phyloP scores from a whole-genome alignment of 345 rosid species.

The Pugionium cornutum region DNA sequence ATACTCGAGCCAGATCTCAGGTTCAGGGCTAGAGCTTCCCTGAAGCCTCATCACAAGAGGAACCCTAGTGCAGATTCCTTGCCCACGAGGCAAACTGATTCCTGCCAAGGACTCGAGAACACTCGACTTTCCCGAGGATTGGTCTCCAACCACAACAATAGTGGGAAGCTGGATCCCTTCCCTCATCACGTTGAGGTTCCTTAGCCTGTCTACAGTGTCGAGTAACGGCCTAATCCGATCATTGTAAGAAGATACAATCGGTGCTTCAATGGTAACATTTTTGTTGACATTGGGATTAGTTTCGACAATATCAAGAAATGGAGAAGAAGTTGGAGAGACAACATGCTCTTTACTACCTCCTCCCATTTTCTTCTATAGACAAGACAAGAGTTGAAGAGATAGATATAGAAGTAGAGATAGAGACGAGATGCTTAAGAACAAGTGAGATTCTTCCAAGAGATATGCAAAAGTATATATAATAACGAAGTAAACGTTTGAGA shows the following conservation, averaged over 20 bases:
- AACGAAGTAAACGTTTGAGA: no score
- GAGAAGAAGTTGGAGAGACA: no score
- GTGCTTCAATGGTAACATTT: background rate
- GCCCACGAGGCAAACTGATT: conserved; percentile 4
- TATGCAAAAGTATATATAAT: no score
- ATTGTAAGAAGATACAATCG: background rate
- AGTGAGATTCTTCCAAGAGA: no score
- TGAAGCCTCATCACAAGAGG: conserved; percentile 2
- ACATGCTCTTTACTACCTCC: no score
- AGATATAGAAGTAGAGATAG: no score
- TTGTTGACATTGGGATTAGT: background rate
- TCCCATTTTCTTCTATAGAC: no score
- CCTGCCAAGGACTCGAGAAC: background rate
- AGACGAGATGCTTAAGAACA: no score
- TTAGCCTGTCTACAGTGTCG: background rate
- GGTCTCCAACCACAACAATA: background rate
- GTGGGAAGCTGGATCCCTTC: conserved; percentile 2
- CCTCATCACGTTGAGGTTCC: background rate
- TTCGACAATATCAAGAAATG: background rate
- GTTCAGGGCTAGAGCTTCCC: background rate
- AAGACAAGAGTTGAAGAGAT: no score
- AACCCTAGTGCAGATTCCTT: conserved; percentile 11
- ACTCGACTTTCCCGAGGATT: background rate
- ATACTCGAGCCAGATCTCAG: conserved; percentile 7
- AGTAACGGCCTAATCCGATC: background rate